Evolutionary conservation across 495 filamentous ascomycete species (phyloP).

Genomic region (Penicillium antarcticum): DNA sequence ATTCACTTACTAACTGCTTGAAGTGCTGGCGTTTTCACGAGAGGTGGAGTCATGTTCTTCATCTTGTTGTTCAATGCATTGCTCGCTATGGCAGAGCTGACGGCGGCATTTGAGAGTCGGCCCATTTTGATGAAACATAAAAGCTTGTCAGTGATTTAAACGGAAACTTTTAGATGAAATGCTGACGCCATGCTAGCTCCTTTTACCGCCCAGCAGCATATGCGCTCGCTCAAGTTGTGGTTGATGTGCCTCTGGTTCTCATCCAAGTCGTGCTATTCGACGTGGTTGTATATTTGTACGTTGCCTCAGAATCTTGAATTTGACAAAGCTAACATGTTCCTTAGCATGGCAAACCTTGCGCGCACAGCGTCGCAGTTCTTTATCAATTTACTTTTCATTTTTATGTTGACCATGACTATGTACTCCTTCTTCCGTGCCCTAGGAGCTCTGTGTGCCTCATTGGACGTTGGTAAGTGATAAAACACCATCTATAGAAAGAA

Average conservation of each 20-base stretch:
- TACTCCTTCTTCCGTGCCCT: conserved; percentile 77
- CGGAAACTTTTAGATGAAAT: not conserved
- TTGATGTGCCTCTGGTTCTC: conserved; percentile 71
- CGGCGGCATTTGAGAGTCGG: conserved; percentile 62
- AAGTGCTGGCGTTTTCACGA: conserved; percentile 44
- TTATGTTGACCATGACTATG: conserved; percentile 66
- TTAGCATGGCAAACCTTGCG: conserved; percentile 56
- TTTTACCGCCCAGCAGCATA: conserved; percentile 83
- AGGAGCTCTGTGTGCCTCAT: conserved; percentile 58
- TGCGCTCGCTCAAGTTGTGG: conserved; percentile 70
- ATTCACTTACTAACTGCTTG: not conserved
- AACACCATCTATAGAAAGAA: not conserved
- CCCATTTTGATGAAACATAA: conserved; percentile 82
- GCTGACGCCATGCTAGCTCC: conserved; percentile 33
- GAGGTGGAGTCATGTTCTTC: conserved; percentile 66
- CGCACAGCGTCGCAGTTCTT: conserved; percentile 79
- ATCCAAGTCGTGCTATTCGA: conserved; percentile 70
- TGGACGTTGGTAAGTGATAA: conserved; percentile 49
- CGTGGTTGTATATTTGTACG: conserved; percentile 70
- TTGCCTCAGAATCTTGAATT: not conserved
- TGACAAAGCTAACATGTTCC: conserved; percentile 11
- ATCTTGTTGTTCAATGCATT: conserved; percentile 78
- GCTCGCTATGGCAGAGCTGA: conserved; percentile 73
- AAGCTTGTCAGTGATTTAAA: conserved; percentile 46
- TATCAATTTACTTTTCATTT: conserved; percentile 63